phyloP scores from a whole-genome alignment of 2,329 filamentous ascomycete genomes.

The Periconia macrospinosa region DNA sequence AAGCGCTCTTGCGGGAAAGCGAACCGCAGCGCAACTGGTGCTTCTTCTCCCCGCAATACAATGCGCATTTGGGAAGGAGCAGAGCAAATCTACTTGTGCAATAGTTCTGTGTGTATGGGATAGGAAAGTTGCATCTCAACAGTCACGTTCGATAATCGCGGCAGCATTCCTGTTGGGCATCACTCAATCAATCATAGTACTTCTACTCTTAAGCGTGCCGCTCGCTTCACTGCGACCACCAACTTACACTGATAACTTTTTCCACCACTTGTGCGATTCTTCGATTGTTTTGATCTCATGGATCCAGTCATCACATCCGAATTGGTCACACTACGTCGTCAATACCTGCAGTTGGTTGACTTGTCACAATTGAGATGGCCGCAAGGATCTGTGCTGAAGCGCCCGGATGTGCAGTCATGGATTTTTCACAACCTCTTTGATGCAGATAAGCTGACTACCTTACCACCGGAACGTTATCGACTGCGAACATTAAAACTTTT shows the following conservation, averaged over 20 bases:
- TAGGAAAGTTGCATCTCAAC: no score
- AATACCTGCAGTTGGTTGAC: constrained; percentile 79
- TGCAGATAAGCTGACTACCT: constrained; percentile 54
- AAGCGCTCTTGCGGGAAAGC: no score
- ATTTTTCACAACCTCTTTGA: constrained; percentile 71
- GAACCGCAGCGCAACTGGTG: no score
- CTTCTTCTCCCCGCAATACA: no score
- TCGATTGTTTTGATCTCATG: neutral
- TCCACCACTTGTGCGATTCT: neutral
- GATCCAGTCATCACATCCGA: constrained; percentile 5
- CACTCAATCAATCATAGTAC: no score
- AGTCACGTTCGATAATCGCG: no score
- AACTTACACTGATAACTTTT: no score
- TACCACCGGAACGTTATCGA: constrained; percentile 71
- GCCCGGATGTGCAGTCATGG: constrained; percentile 64
- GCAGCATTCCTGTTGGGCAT: no score
- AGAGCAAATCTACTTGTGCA: no score
- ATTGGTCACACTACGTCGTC: constrained; percentile 60
- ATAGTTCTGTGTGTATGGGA: no score
- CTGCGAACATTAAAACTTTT: constrained; percentile 74
- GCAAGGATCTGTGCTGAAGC: constrained; percentile 58
- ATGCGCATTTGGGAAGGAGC: no score
- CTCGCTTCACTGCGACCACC: neutral
- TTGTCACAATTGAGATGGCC: constrained; percentile 65
- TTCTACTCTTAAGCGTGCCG: neutral